These are phyloP conservation scores for Diplosphaera chodatii DNA, from an alignment of 139 green algal species.

Conservation along the genomic window DNA sequence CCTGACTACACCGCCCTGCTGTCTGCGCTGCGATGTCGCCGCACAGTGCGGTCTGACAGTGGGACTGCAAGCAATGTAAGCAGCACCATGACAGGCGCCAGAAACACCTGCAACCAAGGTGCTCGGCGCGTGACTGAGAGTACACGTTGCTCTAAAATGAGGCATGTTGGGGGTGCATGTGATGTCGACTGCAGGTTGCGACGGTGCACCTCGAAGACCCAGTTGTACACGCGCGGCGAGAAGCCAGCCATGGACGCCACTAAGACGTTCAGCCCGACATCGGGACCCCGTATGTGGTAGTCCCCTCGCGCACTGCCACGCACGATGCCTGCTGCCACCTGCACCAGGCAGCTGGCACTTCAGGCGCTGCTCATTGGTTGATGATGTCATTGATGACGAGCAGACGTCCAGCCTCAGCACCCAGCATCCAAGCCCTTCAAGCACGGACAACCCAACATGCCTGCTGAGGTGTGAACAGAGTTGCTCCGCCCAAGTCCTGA, in stretches of 20 bases:
- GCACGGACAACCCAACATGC: no score
- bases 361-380: no score
- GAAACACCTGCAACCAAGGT: not conserved
- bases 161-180: no score
- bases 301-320: constrained; percentile 29
- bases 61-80: not conserved
- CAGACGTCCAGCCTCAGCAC: no score
- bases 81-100: constrained; percentile 21
- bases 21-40: not conserved
- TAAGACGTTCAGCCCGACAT: constrained; percentile 44
- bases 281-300: constrained; percentile 54
- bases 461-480: constrained; percentile 41
- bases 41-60: not conserved
- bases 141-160: no score
- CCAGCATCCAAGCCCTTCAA: no score
- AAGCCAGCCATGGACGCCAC: constrained; percentile 28
- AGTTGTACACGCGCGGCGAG: constrained; percentile 4
- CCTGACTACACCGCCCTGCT: not conserved
- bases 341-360: not conserved
- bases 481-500: constrained; percentile 31
- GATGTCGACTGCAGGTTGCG: no score
- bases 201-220: not conserved
- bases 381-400: no score
- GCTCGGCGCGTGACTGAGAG: no score
- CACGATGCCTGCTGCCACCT: constrained; percentile 51